These are phyloP conservation scores for Raphanus hybrid DNA, from an alignment of 441 rosid genomes.

Conservation along the genomic window DNA sequence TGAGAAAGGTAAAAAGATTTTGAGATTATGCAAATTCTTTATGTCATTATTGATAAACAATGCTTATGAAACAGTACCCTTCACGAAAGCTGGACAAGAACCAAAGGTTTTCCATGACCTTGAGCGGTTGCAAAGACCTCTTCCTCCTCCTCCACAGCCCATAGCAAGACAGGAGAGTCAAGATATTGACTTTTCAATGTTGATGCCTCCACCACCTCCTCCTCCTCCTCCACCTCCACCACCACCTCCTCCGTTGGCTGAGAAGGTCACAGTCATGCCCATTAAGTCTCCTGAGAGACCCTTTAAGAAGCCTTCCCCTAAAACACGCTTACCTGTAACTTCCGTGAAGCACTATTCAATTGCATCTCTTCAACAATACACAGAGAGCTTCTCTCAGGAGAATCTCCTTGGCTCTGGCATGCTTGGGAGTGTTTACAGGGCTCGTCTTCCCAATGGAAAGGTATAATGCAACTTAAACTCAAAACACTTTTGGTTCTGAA, in stretches of 20 bases:
- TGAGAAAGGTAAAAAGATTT: slow-evolving; percentile 61
- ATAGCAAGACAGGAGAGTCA: slow-evolving; percentile 52
- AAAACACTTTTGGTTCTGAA: slow-evolving; percentile 11
- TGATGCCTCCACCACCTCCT: slow-evolving; percentile 58
- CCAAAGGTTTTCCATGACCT: slow-evolving; percentile 55
- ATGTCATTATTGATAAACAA: too few species aligned
- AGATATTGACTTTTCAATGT: slow-evolving; percentile 61
- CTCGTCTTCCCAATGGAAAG: slow-evolving; percentile 86
- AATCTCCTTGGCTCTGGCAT: slow-evolving; percentile 88
- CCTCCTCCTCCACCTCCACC: slow-evolving; percentile 58
- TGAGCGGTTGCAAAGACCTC: slow-evolving; percentile 51
- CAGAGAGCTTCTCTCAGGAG: slow-evolving; percentile 95
- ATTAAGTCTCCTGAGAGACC: slow-evolving; percentile 53
- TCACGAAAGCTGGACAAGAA: slow-evolving; percentile 47
- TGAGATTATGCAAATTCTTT: slow-evolving; percentile 8
- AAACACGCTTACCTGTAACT: slow-evolving; percentile 44
- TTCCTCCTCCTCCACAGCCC: slow-evolving; percentile 32
- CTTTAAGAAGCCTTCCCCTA: slow-evolving; percentile 54
- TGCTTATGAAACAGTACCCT: slow-evolving; percentile 35
- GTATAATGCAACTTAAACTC: slow-evolving; percentile 42
- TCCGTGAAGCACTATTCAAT: slow-evolving; percentile 82
- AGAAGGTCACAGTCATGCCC: slow-evolving; percentile 64
- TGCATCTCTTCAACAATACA: slow-evolving; percentile 95
- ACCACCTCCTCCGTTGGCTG: slow-evolving; percentile 51
- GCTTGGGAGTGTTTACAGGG: slow-evolving; percentile 93